phyloP scores from a whole-genome alignment of 306 rosid species.

The Cucumis melo region DNA sequence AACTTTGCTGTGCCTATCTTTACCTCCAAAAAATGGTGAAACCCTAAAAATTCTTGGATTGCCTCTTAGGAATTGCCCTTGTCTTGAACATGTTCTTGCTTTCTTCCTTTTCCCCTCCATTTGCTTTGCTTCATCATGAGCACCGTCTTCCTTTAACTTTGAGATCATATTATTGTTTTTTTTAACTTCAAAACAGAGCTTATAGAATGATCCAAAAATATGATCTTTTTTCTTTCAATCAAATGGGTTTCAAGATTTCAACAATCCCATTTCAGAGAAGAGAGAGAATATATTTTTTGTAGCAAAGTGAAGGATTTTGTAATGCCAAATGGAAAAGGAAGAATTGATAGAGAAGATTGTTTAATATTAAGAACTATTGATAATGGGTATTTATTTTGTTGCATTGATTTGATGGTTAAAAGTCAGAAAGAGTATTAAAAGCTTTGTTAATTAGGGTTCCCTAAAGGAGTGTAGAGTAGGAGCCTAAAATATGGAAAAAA shows the following conservation, averaged over 20 bases:
- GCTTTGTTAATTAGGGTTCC: not conserved
- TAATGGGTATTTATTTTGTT: not conserved
- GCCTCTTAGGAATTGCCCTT: slow-evolving; percentile 17
- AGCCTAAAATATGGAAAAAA: not conserved
- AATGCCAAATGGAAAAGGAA: not conserved
- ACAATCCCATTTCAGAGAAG: not conserved
- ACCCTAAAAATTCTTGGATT: slow-evolving; percentile 76
- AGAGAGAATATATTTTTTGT: not conserved
- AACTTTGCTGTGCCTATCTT: slow-evolving; percentile 86
- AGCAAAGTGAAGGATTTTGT: not conserved
- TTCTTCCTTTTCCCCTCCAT: not conserved
- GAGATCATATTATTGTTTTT: not conserved
- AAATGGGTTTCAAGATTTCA: not conserved
- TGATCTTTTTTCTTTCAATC: not conserved
- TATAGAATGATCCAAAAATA: not conserved
- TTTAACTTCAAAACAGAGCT: not conserved
- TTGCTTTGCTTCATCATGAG: not conserved
- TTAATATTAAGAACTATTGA: not conserved
- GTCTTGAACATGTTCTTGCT: not conserved
- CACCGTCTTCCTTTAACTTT: not conserved
- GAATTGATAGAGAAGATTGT: not conserved
- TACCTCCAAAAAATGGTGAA: slow-evolving; percentile 62
- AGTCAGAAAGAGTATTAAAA: not conserved
- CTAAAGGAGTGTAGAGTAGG: not conserved
- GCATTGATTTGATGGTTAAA: not conserved